Evolutionary conservation across 2,329 filamentous ascomycete species (phyloP), one percentile per base, ranked within the genome.

Genomic region (Bipolaris bicolor): DNA sequence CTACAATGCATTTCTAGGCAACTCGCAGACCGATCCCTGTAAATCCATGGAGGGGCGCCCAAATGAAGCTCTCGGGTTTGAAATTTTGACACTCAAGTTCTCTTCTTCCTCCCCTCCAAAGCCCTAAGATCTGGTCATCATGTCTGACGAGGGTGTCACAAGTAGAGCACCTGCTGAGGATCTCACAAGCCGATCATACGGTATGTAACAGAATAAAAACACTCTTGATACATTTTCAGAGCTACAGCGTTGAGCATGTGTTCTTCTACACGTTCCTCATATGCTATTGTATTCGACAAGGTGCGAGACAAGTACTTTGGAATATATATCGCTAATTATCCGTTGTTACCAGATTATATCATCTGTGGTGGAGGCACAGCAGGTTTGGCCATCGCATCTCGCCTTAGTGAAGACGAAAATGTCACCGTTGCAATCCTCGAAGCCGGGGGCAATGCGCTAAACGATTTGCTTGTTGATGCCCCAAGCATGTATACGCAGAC

Each of bases 351-450:
- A 57, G 69, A 72, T 55, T 64, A 64, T 43, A 47, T 64, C 41
- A 51, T 73, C 13, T 56, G 63, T 44, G 72, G 72, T 15, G 71
- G 71, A 15, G 72, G 71, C 1, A 73, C 71, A 3, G 68, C 71
- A 10, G 72, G 71, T 18, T 57, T 74, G 0, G 67, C 69, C 9
- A 43, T 74, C 26, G 72, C 72, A 22, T 67, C 65, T 40, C 67
- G 71, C 1, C 62, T 74, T 9, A 62, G 54, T 13, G 70, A 73
- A 40, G 68, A 74, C 29, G 55, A 65, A 2, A 60, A 66, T 44
- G 61, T 72, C 24, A 64, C 62, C 7, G 70, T 74, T 15, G 64
- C 55, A 0, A 52, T 74, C 4, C 47, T 75, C 1, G 72, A 74
- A 54, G 72, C 72, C 18, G 72, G 71, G 26, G 62, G 58, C 11